Evolutionary conservation across 441 rosid genomes (phyloP).

Genomic region (Arabidopsis hybrid): DNA sequence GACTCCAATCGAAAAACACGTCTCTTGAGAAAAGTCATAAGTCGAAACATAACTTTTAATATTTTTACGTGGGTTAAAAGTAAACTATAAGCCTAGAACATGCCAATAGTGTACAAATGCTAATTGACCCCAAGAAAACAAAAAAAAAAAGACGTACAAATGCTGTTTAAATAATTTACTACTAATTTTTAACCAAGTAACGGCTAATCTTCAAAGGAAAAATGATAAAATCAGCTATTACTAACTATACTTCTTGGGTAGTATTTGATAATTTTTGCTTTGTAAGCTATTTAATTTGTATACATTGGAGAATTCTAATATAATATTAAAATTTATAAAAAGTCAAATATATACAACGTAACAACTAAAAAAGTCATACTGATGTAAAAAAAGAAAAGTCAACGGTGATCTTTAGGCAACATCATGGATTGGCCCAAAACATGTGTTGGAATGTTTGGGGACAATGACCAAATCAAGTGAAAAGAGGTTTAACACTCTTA

Average conservation of each 20-base stretch:
- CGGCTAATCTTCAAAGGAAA: not conserved
- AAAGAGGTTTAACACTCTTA: conserved; percentile 11
- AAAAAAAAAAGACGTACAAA: not conserved
- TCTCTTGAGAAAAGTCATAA: conserved; percentile 28
- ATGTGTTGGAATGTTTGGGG: conserved; percentile 32
- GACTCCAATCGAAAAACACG: conserved; percentile 36
- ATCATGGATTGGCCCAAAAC: conserved; percentile 10
- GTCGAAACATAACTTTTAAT: conserved; percentile 2
- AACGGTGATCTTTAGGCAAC: conserved; percentile 10
- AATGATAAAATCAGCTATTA: too few relatives aligned
- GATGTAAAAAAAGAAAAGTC: conserved; percentile 7
- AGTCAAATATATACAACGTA: conserved; percentile 25
- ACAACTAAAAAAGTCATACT: conserved; percentile 19
- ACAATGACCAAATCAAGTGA: conserved; percentile 29
- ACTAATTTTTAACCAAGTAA: conserved; percentile 7
- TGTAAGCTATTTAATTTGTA: not conserved
- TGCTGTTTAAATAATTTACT: not conserved
- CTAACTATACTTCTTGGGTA: not conserved
- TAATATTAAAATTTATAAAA: not conserved
- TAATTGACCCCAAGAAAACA: too few relatives aligned
- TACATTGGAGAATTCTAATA: not conserved
- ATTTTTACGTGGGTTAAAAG: conserved; percentile 9
- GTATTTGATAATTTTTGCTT: not conserved
- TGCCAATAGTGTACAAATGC: conserved; percentile 1
- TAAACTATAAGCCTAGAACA: conserved; percentile 10